Conservation (phyloP, 257 asterid genomes). For the Nicotiana obtusifolia region DNA sequence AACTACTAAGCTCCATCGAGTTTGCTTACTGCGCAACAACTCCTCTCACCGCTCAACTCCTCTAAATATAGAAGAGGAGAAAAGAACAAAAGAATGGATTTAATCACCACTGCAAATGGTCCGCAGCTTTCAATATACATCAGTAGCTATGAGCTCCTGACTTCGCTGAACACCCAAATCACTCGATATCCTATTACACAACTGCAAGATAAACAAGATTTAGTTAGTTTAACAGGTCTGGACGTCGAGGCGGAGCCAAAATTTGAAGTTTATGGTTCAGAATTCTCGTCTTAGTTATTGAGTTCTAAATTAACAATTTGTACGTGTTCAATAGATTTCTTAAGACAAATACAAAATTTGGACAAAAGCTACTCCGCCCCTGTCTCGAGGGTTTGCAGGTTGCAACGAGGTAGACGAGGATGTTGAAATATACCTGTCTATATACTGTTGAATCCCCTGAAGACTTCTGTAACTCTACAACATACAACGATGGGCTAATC, state of each 20-base stretch:
- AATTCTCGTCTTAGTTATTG: no score
- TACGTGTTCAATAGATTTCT: no score
- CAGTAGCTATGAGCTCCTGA: conserved; percentile 33
- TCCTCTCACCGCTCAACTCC: neutral
- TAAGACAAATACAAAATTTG: no score
- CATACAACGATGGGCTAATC: conserved; percentile 72
- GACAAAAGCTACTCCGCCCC: no score
- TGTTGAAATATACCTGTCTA: conserved; percentile 52
- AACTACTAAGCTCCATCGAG: neutral
- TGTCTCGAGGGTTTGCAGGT: neutral
- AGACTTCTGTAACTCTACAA: conserved; percentile 73
- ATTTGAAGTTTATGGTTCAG: no score
- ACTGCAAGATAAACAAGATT: conserved; percentile 34
- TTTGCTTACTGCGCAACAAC: no score
- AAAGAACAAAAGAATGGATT: neutral
- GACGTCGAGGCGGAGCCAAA: neutral
- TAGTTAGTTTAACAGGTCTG: neutral
- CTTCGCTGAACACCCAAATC: conserved; percentile 71
- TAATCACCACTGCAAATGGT: neutral
- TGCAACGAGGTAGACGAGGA: neutral
- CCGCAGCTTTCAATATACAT: neutral
- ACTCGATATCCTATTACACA: conserved; percentile 66
- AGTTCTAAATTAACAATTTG: no score
- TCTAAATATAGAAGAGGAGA: neutral
- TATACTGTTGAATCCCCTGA: conserved; percentile 62